Percentiles rank a stretch among this genome's conserved stretches.
Evolutionary conservation across 164 flowering plant species (phyloP).

Genomic region (Chloranthus sessilifolius): DNA sequence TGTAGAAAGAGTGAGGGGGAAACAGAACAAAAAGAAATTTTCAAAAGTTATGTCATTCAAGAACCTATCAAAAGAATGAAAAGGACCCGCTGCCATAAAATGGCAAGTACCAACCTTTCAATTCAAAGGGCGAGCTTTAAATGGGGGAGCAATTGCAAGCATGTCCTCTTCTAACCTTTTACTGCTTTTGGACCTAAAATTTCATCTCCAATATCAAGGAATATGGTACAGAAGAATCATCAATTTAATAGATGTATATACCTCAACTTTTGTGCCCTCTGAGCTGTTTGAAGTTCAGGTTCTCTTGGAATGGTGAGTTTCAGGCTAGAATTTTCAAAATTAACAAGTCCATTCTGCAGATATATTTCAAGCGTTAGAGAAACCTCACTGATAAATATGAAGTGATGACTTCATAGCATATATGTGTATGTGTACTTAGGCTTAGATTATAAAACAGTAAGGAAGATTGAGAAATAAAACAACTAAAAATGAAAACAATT

Average conservation of each 20-base stretch:
- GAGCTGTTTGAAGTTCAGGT: slow-evolving; percentile 82
- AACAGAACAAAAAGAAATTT: not conserved
- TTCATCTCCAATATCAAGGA: not conserved
- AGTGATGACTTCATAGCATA: not conserved
- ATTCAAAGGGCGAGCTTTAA: slow-evolving; percentile 86
- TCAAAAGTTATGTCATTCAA: not conserved
- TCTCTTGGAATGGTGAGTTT: slow-evolving; percentile 80
- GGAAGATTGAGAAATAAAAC: not conserved
- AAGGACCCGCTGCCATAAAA: slow-evolving; percentile 4
- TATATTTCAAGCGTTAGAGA: slow-evolving; percentile 2
- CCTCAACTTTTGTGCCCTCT: slow-evolving; percentile 69
- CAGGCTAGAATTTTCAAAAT: slow-evolving; percentile 27
- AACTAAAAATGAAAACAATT: not conserved
- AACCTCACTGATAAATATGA: no score
- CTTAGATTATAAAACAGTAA: not conserved
- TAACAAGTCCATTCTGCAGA: slow-evolving; percentile 44
- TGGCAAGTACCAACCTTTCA: slow-evolving; percentile 57
- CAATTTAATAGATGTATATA: slow-evolving; percentile 11
- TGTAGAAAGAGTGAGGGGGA: slow-evolving; percentile 16
- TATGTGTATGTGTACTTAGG: not conserved
- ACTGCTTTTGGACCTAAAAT: slow-evolving; percentile 51
- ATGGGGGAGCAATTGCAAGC: slow-evolving; percentile 28
- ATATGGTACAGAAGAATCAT: slow-evolving; percentile 2
- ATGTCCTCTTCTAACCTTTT: slow-evolving; percentile 25
- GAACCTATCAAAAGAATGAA: not conserved